Evolutionary conservation across 768 basidiomycete species (phyloP).

Genomic region (Leccinum broughii): DNA sequence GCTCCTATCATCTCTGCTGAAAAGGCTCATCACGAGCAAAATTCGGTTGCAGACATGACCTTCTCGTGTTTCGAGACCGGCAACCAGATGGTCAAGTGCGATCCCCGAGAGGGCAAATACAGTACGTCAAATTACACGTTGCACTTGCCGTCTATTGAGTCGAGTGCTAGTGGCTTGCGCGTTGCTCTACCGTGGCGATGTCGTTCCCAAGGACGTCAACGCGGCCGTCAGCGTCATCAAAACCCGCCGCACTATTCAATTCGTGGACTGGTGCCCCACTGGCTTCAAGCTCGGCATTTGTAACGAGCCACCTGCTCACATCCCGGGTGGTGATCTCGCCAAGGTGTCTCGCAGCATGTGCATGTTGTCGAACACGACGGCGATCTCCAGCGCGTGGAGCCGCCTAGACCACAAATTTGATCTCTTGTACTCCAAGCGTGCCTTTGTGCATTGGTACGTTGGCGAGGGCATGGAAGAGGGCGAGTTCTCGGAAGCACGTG

Average conservation of each 20-base stretch:
- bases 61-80: constrained; percentile 82
- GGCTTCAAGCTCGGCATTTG: constrained; percentile 81
- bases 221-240: constrained; percentile 73
- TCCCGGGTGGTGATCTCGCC: constrained; percentile 75
- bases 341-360: constrained; percentile 75
- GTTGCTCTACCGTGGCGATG: constrained; percentile 72
- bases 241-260: constrained; percentile 78
- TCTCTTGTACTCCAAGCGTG: constrained; percentile 69
- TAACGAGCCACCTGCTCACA: constrained; percentile 73
- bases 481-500: constrained; percentile 98
- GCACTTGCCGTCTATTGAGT: constrained; percentile 1
- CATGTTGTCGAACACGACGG: constrained; percentile 76
- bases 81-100: constrained; percentile 81
- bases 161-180: constrained; percentile 59
- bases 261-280: constrained; percentile 79
- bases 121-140: constrained; percentile 37
- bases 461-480: constrained; percentile 87
- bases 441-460: constrained; percentile 62
- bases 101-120: constrained; percentile 79
- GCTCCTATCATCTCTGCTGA: constrained; percentile 93
- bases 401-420: constrained; percentile 79
- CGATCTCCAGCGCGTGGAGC: constrained; percentile 75
- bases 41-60: constrained; percentile 98
- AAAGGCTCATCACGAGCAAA: constrained; percentile 95
- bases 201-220: constrained; percentile 78